Evolutionary conservation across 2,329 filamentous ascomycete species (phyloP).

Genomic region (Pseudopithomyces maydicus): DNA sequence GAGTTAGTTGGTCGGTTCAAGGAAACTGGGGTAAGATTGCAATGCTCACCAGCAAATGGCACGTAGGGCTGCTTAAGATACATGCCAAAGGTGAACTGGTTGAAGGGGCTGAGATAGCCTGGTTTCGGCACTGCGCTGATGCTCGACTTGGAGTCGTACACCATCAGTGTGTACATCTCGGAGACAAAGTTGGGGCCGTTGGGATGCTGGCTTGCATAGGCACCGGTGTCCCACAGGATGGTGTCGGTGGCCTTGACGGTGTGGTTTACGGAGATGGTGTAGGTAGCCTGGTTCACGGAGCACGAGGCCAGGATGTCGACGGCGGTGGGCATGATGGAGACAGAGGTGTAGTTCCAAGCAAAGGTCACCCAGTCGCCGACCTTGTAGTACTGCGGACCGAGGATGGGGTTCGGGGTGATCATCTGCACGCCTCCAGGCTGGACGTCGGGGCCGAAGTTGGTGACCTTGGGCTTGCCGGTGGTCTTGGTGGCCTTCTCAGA

Average conservation of each 20-base stretch:
- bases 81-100: conserved; percentile 65
- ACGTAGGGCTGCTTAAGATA: conserved; percentile 61
- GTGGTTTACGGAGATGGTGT: conserved; percentile 66
- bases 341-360: conserved; percentile 71
- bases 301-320: conserved; percentile 68
- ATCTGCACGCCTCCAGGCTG: conserved; percentile 66
- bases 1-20: conserved; percentile 13
- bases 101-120: conserved; percentile 60
- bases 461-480: conserved; percentile 27
- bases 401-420: conserved; percentile 60
- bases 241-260: conserved; percentile 57
- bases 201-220: conserved; percentile 49
- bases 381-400: conserved; percentile 65
- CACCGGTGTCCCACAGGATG: conserved; percentile 65
- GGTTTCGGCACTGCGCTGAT: conserved; percentile 57
- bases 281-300: conserved; percentile 62
- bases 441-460: conserved; percentile 56
- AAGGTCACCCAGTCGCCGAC: conserved; percentile 67
- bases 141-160: conserved; percentile 63
- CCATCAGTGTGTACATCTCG: conserved; percentile 67
- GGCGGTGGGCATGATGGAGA: conserved; percentile 61
- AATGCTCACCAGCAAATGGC: conserved; percentile 53
- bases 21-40: neutral
- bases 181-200: conserved; percentile 54
- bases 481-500: conserved; percentile 24